Evolutionary conservation across 345 rosid genomes (phyloP), one percentile per base, ranked within the genome.

Genomic region (Orychophragmus violaceus): DNA sequence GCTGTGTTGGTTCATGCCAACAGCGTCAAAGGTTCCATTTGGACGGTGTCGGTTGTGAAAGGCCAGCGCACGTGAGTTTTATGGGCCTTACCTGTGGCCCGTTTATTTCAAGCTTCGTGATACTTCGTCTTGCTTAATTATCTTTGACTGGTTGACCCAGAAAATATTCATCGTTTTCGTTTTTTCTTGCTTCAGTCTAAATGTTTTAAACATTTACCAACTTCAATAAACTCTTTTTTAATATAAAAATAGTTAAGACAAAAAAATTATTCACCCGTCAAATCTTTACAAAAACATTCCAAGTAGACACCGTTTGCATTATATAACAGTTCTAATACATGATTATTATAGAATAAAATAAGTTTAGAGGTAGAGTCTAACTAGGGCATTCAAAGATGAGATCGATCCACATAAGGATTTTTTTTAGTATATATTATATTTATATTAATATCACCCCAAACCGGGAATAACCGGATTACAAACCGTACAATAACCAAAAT

Each of bases 31-130:
- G 35, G 36, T 33, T 25, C 59, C 48, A 42, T 73, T 59, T 17
- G 58, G 68, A 73, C 72, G 68, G 72, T 73, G 62, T 65, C 71
- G 71, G 76, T 72, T 36, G 4, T 59, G 56, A 42, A 71, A 44
- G 64, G 75, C 63, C 67, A 25, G 29, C 27, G 65, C 70, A 46
- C 64, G 70, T 71, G 54, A 57, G 30, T 30, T 21, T 1, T 27
- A 14, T 73, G 72, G 72, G 72, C 77, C 42, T 49, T 16, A 8
- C n/a, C 0, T 23, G 12, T n/a, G 68, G 72, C 71, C 72, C 77
- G 66, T n/a, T 11, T 55, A 14, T 44, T 54, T 56, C 45, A 59
- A 68, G 25, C 3, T 6, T 27, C 13, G 17, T 18, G 33, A 4
- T 13, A 11, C 5, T 49, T 45, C 22, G 45, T 14, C 2, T 45